A percentile compares a stretch with the other conserved stretches of the same genome.
These are phyloP conservation scores for Gossypium stocksii DNA, from an alignment of 345 rosid genomes.

Conservation along the genomic window DNA sequence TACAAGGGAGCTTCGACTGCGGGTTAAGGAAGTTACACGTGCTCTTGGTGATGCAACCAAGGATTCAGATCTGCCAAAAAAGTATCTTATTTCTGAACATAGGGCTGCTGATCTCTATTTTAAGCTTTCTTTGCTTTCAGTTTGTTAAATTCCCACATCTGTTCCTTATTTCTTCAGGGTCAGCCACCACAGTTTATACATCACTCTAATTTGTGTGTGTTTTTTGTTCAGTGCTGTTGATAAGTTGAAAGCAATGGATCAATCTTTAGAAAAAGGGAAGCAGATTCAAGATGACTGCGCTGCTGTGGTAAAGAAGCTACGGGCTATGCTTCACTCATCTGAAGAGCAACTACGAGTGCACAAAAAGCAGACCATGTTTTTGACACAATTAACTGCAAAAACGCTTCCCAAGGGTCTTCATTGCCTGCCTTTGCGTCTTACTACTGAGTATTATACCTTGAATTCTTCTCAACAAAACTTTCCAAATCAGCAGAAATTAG, in stretches of 20 bases:
- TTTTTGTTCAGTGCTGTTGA: conserved; percentile 55
- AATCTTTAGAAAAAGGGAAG: conserved; percentile 73
- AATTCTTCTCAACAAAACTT: conserved; percentile 62
- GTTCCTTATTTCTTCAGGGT: neutral
- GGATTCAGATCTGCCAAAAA: conserved; percentile 75
- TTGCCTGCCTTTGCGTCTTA: conserved; percentile 93
- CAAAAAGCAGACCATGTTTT: conserved; percentile 85
- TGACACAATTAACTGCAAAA: conserved; percentile 95
- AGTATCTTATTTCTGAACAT: conserved; percentile 32
- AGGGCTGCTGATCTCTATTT: neutral
- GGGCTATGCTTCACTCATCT: conserved; percentile 94
- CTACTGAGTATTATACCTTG: conserved; percentile 66
- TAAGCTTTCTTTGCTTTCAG: neutral
- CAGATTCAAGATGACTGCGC: conserved; percentile 90
- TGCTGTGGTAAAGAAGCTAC: conserved; percentile 75
- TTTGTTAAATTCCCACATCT: neutral
- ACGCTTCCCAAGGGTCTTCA: conserved; percentile 97
- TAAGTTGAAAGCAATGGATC: conserved; percentile 83
- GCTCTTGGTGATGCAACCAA: conserved; percentile 66
- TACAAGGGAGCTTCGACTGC: conserved; percentile 77
- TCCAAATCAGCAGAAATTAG: conserved; percentile 67
- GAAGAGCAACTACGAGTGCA: conserved; percentile 97
- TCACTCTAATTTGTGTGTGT: neutral
- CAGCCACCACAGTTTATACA: neutral
- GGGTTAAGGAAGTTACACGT: conserved; percentile 79